Conservation (phyloP, 306 rosid genomes). For the Begonia peltatifolia region DNA sequence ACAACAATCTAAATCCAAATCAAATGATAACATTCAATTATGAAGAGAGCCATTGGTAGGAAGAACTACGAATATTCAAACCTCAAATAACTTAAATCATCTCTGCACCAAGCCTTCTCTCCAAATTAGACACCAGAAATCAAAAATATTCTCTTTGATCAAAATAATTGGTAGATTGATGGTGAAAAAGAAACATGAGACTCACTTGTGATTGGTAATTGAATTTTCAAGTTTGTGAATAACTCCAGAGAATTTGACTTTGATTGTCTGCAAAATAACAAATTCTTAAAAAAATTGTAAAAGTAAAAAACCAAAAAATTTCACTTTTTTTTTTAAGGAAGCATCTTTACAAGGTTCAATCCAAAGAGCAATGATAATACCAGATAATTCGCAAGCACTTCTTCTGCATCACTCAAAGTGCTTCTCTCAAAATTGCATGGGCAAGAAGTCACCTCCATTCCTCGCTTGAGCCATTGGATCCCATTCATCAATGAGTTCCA, state of each 20-base stretch:
- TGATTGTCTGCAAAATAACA: slow-evolving; percentile 38
- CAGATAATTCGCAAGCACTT: slow-evolving; percentile 41
- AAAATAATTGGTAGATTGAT: background rate
- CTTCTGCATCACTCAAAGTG: slow-evolving; percentile 57
- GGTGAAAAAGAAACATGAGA: slow-evolving; percentile 8
- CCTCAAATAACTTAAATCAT: no score
- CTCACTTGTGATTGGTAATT: slow-evolving; percentile 64
- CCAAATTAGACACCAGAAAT: background rate
- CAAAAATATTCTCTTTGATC: background rate
- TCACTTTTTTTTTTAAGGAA: no score
- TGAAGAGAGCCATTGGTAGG: no score
- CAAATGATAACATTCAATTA: no score
- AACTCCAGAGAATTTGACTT: slow-evolving; percentile 34
- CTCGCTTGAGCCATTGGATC: slow-evolving; percentile 65
- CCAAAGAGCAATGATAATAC: slow-evolving; percentile 19
- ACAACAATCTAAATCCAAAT: no score
- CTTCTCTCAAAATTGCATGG: slow-evolving; percentile 29
- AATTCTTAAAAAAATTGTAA: background rate
- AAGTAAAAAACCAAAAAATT: no score
- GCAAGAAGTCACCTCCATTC: slow-evolving; percentile 39
- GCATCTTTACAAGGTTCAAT: background rate
- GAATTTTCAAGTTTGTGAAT: slow-evolving; percentile 52
- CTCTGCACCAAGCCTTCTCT: no score
- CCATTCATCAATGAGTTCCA: slow-evolving; percentile 43
- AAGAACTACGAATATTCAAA: no score